Evolutionary conservation across 2,329 filamentous ascomycete genomes (phyloP), one percentile per base, ranked within the genome.

Genomic region (Xylaria multiplex): DNA sequence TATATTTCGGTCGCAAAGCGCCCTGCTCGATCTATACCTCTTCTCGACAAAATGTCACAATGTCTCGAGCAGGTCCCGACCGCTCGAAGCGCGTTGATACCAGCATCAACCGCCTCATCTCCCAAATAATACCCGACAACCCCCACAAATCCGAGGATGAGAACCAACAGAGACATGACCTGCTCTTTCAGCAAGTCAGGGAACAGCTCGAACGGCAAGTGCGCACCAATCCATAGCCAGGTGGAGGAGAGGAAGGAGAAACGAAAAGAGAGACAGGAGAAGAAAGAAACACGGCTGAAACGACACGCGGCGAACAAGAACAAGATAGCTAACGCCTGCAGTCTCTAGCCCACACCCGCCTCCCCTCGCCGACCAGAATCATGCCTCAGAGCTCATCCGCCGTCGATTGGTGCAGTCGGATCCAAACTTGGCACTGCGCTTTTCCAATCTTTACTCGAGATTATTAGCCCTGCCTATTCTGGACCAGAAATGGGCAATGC

Each of bases 401-500:
- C 89, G 92, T 76, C 93, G 92, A 80, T 84, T 99, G 69, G 88
- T 96, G 64, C 88, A 91, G 73, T 91, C 90, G 71, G 92, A 93
- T 75, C 87, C 87, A 52, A 91, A 86, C 69, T 91, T 94, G 79
- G 93, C 94, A 3, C 84, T 95, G 22, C 88, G 90, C 68, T 97
- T 97, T 79, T 91, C 93, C 27, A 96, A 97, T 75, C 86, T 99
- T 32, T 97, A 97, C 80, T 93, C 93, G 40, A 88, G 93, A 63
- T 86, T 99, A 19, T 84, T 97, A 30, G 92, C 93, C n/a, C 89
- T 97, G 70, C 94, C 94, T 0, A 94, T 98, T 6, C 85, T 99
- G 50, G 91, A 92, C 74, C 92, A 97, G 79, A 99, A 99, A 85
- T 98, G 94, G 93, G 93, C 92, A 2, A 97, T 99, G 70, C 84